A percentile compares a stretch with the other conserved stretches of the same genome.
Conservation (phyloP, 2,329 filamentous ascomycete genomes). For the Talaromyces marneffei region DNA sequence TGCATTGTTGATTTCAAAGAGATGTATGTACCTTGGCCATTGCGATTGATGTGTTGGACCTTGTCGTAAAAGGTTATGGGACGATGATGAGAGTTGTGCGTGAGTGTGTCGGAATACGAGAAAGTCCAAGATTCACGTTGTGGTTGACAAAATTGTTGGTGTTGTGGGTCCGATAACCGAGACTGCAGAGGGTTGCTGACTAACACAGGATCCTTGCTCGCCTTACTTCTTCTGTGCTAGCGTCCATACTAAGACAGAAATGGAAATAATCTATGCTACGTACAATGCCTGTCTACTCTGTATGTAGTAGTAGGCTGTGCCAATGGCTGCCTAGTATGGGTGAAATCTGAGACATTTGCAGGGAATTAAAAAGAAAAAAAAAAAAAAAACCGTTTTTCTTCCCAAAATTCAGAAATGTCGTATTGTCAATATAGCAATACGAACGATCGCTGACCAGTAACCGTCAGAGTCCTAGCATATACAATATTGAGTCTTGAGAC, state of each 20-base stretch:
- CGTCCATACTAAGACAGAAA: neutral
- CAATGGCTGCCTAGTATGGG: neutral
- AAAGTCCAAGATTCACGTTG: neutral
- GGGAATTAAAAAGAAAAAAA: neutral
- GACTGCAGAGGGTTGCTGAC: neutral
- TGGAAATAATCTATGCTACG: neutral
- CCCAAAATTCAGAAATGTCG: neutral
- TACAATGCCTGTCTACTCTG: neutral
- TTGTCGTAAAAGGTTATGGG: slow-evolving; percentile 3
- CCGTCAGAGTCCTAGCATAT: too few species aligned
- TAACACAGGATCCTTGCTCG: neutral
- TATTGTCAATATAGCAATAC: too few species aligned
- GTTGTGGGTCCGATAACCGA: neutral
- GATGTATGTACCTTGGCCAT: slow-evolving; percentile 13
- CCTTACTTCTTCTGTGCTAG: too few species aligned
- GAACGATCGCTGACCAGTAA: neutral
- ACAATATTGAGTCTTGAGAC: too few species aligned
- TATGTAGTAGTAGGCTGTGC: too few species aligned
- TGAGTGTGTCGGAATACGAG: neutral
- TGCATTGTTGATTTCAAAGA: neutral
- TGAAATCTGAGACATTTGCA: neutral
- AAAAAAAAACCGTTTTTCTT: neutral
- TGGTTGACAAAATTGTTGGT: neutral
- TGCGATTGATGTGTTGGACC: slow-evolving; percentile 9
- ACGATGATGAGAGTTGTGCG: neutral